Evolutionary conservation across 495 filamentous ascomycete genomes (phyloP).

Genomic region (Choiromyces venosus): DNA sequence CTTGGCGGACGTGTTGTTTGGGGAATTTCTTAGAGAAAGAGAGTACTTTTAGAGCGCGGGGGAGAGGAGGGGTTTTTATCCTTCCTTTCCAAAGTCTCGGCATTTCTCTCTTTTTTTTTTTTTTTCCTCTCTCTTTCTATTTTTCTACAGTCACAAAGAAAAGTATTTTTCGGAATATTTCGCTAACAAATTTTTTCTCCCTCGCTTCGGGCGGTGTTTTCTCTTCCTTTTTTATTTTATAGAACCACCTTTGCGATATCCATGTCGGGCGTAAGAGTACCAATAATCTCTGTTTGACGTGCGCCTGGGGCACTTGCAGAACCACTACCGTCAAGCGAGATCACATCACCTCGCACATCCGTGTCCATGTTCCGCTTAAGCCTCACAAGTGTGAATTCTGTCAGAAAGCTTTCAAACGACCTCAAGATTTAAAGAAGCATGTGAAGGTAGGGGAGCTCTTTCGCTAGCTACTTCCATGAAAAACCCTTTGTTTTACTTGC

Average conservation of each 20-base stretch:
- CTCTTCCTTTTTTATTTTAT: conserved; percentile 30
- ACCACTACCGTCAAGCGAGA: conserved; percentile 98
- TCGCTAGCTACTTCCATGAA: conserved; percentile 33
- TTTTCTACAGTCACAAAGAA: conserved; percentile 15
- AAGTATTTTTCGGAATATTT: neutral
- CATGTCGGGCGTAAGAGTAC: conserved; percentile 98
- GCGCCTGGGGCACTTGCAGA: conserved; percentile 92
- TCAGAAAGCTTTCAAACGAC: conserved; percentile 97
- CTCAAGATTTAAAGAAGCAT: conserved; percentile 98
- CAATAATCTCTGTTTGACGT: conserved; percentile 95
- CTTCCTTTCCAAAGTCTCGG: conserved; percentile 36
- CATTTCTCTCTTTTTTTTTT: conserved; percentile 25
- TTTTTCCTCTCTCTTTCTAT: conserved; percentile 2
- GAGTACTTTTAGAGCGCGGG: neutral
- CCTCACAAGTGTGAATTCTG: conserved; percentile 99
- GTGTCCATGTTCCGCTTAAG: conserved; percentile 95
- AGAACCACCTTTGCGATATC: conserved; percentile 98
- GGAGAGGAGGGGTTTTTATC: conserved; percentile 25
- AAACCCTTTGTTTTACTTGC: conserved; percentile 27
- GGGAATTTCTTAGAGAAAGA: conserved; percentile 4
- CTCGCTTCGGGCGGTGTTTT: conserved; percentile 18
- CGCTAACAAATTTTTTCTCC: neutral
- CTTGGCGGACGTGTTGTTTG: conserved; percentile 34
- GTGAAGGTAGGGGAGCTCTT: conserved; percentile 61
- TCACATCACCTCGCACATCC: conserved; percentile 98